Percentiles rank a stretch among this genome's conserved stretches.
Evolutionary conservation across 768 basidiomycete species (phyloP).

Genomic region (Phanerodontia chrysosporium): DNA sequence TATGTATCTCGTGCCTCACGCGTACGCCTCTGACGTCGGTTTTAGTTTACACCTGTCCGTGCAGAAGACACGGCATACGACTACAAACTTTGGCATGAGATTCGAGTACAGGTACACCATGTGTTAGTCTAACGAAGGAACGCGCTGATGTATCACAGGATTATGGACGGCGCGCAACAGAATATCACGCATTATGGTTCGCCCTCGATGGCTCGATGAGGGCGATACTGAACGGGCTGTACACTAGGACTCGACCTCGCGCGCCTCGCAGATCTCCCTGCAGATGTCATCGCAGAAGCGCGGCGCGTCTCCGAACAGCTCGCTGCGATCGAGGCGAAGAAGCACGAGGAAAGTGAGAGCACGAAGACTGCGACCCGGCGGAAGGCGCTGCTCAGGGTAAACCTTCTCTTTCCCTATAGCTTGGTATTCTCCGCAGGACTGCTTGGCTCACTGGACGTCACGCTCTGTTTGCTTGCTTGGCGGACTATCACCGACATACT

Average conservation of each 20-base stretch:
- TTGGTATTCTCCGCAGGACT: not conserved
- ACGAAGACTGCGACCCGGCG: slow-evolving; percentile 56
- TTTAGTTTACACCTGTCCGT: slow-evolving; percentile 77
- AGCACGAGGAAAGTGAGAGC: slow-evolving; percentile 59
- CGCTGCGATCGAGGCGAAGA: slow-evolving; percentile 48
- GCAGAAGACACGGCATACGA: slow-evolving; percentile 52
- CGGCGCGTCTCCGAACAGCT: slow-evolving; percentile 58
- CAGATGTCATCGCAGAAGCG: slow-evolving; percentile 60
- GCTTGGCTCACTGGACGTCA: not conserved
- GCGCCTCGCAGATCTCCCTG: slow-evolving; percentile 79
- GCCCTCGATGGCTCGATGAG: not conserved
- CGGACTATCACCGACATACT: no score
- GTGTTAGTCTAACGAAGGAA: not conserved
- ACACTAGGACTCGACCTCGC: slow-evolving; percentile 83
- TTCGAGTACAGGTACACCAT: slow-evolving; percentile 70
- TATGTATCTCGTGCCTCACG: slow-evolving; percentile 30
- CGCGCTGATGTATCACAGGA: slow-evolving; percentile 37
- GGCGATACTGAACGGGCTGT: not conserved
- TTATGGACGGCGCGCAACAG: slow-evolving; percentile 67
- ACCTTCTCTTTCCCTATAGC: not conserved
- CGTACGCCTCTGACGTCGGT: not conserved
- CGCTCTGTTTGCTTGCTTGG: not conserved
- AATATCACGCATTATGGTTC: slow-evolving; percentile 71
- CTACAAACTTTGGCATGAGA: slow-evolving; percentile 58
- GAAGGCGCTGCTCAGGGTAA: slow-evolving; percentile 66